A percentile compares a stretch with the other conserved stretches of the same genome.
Evolutionary conservation across 2,329 filamentous ascomycete genomes (phyloP).

Genomic region (Cadophora gregata): DNA sequence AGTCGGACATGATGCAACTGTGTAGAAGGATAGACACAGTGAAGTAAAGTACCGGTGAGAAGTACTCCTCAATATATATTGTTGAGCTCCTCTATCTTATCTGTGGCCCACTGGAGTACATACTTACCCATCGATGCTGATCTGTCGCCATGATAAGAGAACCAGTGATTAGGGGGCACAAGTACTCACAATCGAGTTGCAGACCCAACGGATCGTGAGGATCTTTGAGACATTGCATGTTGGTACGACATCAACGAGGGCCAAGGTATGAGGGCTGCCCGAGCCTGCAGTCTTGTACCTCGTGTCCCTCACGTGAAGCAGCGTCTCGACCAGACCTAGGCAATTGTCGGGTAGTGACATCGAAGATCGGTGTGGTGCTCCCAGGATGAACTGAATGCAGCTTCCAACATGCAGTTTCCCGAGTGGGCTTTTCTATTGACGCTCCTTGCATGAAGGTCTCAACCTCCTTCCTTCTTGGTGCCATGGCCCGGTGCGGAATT

Average conservation of each 20-base stretch:
- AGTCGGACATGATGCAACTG: slow-evolving; percentile 27
- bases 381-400: neutral
- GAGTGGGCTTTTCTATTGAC: neutral
- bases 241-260: neutral
- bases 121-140: neutral
- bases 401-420: neutral
- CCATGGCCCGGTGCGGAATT: slow-evolving; percentile 15
- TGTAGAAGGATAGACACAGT: slow-evolving; percentile 11
- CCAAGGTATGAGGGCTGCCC: neutral
- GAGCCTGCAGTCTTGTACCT: neutral
- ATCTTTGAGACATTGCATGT: neutral
- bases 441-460: neutral
- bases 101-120: slow-evolving; percentile 11
- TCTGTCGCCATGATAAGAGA: slow-evolving; percentile 16
- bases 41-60: neutral
- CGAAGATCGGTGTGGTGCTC: neutral
- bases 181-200: neutral
- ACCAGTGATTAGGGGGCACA: slow-evolving; percentile 3
- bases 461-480: slow-evolving; percentile 20
- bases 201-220: neutral
- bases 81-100: slow-evolving; percentile 7
- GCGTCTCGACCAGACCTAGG: slow-evolving; percentile 10
- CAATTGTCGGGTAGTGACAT: neutral
- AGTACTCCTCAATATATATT: slow-evolving; percentile 12
- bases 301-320: slow-evolving; percentile 8